Percentiles rank a stretch among this genome's conserved stretches.
Evolutionary conservation across 1,284 basidiomycete species (phyloP).

Genomic region (Pseudomicrostroma phylloplanum): DNA sequence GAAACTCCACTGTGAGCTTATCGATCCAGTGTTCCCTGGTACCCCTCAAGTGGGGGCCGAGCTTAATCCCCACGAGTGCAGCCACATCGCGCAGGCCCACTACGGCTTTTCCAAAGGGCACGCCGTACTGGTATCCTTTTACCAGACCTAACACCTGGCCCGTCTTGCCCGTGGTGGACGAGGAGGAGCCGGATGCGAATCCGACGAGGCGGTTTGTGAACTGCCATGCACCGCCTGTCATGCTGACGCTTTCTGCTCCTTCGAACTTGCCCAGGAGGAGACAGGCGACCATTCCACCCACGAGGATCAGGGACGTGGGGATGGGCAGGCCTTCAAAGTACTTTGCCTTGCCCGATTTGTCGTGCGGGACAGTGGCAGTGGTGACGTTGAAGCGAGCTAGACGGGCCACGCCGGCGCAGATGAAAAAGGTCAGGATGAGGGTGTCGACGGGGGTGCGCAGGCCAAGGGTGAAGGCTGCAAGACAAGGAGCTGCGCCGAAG

Average conservation of each 20-base stretch:
- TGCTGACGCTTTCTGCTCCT: constrained; percentile 59
- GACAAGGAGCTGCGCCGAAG: constrained; percentile 91
- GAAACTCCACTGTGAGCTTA: constrained; percentile 25
- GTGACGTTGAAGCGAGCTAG: constrained; percentile 98
- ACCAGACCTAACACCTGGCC: neutral
- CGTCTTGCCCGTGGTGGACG: neutral
- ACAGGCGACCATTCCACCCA: constrained; percentile 74
- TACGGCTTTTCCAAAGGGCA: neutral
- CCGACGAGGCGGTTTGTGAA: constrained; percentile 3
- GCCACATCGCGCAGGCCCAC: neutral
- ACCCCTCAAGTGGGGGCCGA: neutral
- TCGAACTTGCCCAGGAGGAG: constrained; percentile 60
- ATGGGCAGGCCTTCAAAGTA: constrained; percentile 99
- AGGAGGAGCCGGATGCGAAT: neutral
- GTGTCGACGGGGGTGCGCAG: constrained; percentile 84
- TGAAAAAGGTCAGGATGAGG: constrained; percentile 76
- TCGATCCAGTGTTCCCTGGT: constrained; percentile 13
- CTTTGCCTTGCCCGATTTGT: constrained; percentile 74
- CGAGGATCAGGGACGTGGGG: constrained; percentile 78
- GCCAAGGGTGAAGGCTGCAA: constrained; percentile 85
- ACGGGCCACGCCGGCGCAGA: constrained; percentile 90
- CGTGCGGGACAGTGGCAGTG: constrained; percentile 86
- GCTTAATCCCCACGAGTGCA: neutral
- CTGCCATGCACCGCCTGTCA: neutral
- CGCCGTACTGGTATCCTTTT: constrained; percentile 1